Conservation (phyloP, 2,329 filamentous ascomycete species). For the Aureobasidium zeae region DNA sequence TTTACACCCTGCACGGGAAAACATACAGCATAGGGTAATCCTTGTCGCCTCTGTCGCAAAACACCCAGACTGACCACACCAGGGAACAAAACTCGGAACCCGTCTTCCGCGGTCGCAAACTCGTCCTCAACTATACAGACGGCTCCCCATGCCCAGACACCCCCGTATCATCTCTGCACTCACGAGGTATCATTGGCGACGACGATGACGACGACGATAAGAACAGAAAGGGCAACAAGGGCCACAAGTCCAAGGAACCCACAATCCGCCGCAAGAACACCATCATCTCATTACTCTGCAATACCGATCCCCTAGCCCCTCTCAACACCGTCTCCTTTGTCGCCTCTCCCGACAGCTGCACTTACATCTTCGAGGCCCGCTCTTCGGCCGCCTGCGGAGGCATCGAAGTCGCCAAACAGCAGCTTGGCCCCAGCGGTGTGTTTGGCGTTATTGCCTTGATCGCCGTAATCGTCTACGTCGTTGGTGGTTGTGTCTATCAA, state of each 20-base stretch:
- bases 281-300: slow-evolving; percentile 87
- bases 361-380: slow-evolving; percentile 91
- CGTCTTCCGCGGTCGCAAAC: slow-evolving; percentile 56
- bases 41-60: no score
- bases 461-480: slow-evolving; percentile 76
- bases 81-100: slow-evolving; percentile 48
- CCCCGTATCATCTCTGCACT: slow-evolving; percentile 19
- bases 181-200: slow-evolving; percentile 33
- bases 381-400: slow-evolving; percentile 76
- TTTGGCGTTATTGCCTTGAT: slow-evolving; percentile 78
- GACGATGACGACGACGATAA: slow-evolving; percentile 27
- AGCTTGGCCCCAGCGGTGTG: slow-evolving; percentile 60
- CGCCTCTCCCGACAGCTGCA: slow-evolving; percentile 73
- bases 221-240: slow-evolving; percentile 18
- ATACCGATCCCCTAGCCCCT: slow-evolving; percentile 63
- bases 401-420: slow-evolving; percentile 48
- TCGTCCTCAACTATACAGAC: slow-evolving; percentile 43
- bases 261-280: slow-evolving; percentile 65
- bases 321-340: slow-evolving; percentile 73
- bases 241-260: slow-evolving; percentile 19
- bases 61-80: slow-evolving; percentile 11
- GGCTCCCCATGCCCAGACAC: slow-evolving; percentile 38
- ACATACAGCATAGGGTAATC: slow-evolving; percentile 64
- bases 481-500: slow-evolving; percentile 92
- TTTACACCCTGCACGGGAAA: slow-evolving; percentile 57